A percentile compares a stretch with the other conserved stretches of the same genome.
These are phyloP conservation scores for Lunasporangiospora selenospora DNA, from an alignment of 192 early-diverging fungal genomes.

Conservation along the genomic window DNA sequence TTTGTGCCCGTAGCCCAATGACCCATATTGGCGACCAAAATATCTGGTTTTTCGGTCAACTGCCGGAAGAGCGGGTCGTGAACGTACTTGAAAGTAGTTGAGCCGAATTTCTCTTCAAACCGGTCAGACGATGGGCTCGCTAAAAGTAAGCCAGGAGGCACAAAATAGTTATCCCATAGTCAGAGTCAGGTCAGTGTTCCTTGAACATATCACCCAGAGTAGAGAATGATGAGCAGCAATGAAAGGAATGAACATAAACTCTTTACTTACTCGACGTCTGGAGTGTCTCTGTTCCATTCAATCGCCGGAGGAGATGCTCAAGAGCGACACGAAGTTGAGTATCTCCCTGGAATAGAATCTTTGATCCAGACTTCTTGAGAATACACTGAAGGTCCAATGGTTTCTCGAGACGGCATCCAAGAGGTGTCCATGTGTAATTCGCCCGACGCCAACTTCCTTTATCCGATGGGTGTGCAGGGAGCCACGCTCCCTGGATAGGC, in stretches of 20 bases:
- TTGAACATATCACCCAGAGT: too few relatives aligned
- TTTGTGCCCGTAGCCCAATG: conserved; percentile 34
- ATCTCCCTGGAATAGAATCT: conserved; percentile 34
- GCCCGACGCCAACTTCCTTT: conserved; percentile 26
- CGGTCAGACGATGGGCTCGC: not conserved
- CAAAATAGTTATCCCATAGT: too few relatives aligned
- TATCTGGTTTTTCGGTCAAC: conserved; percentile 1
- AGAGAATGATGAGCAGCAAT: too few relatives aligned
- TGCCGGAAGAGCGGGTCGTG: conserved; percentile 20
- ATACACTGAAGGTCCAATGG: conserved; percentile 19
- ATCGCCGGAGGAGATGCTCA: conserved; percentile 8
- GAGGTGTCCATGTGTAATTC: conserved; percentile 39
- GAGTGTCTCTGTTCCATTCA: conserved; percentile 7
- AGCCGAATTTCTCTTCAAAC: conserved; percentile 3
- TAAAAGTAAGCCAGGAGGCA: too few relatives aligned
- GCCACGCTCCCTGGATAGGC: conserved; percentile 30
- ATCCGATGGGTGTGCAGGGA: conserved; percentile 31
- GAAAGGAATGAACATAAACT: not conserved
- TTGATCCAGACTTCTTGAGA: not conserved
- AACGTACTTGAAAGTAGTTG: conserved; percentile 17
- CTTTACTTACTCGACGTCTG: conserved; percentile 18
- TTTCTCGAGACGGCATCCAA: conserved; percentile 17
- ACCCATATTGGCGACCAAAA: conserved; percentile 33
- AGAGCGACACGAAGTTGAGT: conserved; percentile 17
- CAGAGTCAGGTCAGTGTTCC: not conserved